These are phyloP conservation scores for Cocos nucifera DNA, from an alignment of 176 grass and related monocot species.

Conservation along the genomic window DNA sequence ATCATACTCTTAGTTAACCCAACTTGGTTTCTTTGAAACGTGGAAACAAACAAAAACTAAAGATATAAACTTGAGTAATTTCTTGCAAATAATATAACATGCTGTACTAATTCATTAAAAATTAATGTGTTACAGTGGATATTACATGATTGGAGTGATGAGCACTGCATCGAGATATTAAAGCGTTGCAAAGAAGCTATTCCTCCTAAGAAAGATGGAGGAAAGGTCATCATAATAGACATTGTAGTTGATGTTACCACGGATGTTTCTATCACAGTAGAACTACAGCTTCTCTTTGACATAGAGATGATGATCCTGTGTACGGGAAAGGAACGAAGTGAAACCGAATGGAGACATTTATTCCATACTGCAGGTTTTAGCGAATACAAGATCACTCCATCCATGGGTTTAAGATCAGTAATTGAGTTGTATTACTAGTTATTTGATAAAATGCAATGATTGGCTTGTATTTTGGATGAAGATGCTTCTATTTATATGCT, in stretches of 20 bases:
- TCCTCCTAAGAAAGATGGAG: constrained; percentile 19
- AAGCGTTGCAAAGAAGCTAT: constrained; percentile 31
- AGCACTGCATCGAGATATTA: constrained; percentile 31
- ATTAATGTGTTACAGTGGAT: constrained; percentile 20
- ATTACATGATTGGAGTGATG: constrained; percentile 30
- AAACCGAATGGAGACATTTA: constrained; percentile 36
- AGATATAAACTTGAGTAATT: too few species aligned
- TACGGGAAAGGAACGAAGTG: constrained; percentile 24
- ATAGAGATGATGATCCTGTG: constrained; percentile 23
- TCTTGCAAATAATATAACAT: too few species aligned
- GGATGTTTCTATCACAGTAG: constrained; percentile 2
- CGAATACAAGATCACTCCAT: constrained; percentile 25
- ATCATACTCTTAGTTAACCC: too few species aligned
- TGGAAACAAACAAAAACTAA: too few species aligned
- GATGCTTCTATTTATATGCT: too few species aligned
- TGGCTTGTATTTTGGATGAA: not conserved
- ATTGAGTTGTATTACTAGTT: constrained; percentile 38
- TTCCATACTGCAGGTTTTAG: constrained; percentile 28
- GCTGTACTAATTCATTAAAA: too few species aligned
- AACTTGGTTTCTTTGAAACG: too few species aligned
- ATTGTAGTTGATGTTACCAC: constrained; percentile 17
- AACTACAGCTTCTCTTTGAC: constrained; percentile 18
- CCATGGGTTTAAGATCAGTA: constrained; percentile 25
- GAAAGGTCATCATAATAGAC: constrained; percentile 40
- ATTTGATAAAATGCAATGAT: not conserved